phyloP scores from a whole-genome alignment of 2,329 filamentous ascomycete genomes.

The Fusarium poae region DNA sequence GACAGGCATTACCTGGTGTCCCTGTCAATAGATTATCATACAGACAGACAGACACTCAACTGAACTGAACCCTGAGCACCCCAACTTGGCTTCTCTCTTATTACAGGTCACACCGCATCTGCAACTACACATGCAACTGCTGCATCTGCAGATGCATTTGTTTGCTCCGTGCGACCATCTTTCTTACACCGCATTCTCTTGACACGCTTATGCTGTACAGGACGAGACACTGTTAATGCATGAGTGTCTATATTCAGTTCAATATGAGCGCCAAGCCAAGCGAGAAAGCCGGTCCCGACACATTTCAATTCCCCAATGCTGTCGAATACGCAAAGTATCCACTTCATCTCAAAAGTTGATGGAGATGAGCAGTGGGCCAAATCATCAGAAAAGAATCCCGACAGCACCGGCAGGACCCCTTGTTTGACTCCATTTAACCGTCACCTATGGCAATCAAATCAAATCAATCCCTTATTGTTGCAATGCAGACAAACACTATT shows the following conservation, averaged over 20 bases:
- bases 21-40: neutral
- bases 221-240: constrained; percentile 26
- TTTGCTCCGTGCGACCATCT: constrained; percentile 32
- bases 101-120: constrained; percentile 40
- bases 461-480: constrained; percentile 5
- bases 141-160: constrained; percentile 26
- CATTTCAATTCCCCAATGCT: constrained; percentile 14
- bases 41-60: too few relatives aligned
- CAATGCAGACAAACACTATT: neutral
- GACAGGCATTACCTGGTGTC: constrained; percentile 28
- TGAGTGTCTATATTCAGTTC: constrained; percentile 7
- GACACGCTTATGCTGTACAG: constrained; percentile 27
- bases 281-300: constrained; percentile 1
- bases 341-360: constrained; percentile 36
- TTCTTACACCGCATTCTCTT: constrained; percentile 43
- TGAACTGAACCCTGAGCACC: constrained; percentile 9
- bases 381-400: constrained; percentile 41
- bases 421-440: constrained; percentile 32
- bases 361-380: constrained; percentile 47
- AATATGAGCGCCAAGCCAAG: constrained; percentile 6
- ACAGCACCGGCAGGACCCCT: constrained; percentile 20
- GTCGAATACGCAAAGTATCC: constrained; percentile 20
- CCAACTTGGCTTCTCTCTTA: constrained; percentile 2
- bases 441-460: constrained; percentile 47
- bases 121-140: constrained; percentile 27